A percentile compares a stretch with the other conserved stretches of the same genome.
Evolutionary conservation across 2,329 filamentous ascomycete species (phyloP).

Genomic region (Colletotrichum abscissum): DNA sequence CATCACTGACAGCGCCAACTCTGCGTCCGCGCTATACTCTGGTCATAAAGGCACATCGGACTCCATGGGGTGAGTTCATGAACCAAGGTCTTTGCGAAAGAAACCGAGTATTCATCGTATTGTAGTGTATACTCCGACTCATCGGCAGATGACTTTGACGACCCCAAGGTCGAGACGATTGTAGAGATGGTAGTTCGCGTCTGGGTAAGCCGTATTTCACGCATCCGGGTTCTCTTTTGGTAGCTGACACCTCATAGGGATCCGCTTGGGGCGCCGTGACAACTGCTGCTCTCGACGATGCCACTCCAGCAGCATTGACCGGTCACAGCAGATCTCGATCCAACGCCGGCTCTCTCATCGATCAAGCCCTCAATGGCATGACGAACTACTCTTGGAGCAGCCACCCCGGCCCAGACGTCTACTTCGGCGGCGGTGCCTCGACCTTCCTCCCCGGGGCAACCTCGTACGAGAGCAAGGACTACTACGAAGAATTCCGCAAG

Average conservation of each 20-base stretch:
- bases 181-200: constrained; percentile 82
- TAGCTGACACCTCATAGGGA: constrained; percentile 44
- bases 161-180: constrained; percentile 88
- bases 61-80: constrained; percentile 69
- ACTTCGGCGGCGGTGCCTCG: constrained; percentile 85
- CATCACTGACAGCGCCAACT: constrained; percentile 90
- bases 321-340: constrained; percentile 78
- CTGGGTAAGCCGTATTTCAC: constrained; percentile 61
- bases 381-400: constrained; percentile 85
- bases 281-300: constrained; percentile 83
- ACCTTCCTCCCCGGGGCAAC: constrained; percentile 76
- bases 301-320: constrained; percentile 80
- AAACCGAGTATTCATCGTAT: neutral
- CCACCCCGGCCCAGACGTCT: constrained; percentile 80
- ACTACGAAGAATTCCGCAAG: constrained; percentile 81
- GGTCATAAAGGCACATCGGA: constrained; percentile 89
- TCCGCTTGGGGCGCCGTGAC: constrained; percentile 75
- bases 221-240: fast-evolving
- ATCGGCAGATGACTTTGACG: constrained; percentile 78
- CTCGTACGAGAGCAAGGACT: constrained; percentile 78
- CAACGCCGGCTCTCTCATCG: constrained; percentile 77
- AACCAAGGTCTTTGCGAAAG: neutral
- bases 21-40: constrained; percentile 81
- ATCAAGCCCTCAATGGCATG: constrained; percentile 80
- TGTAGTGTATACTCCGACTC: constrained; percentile 79